Evolutionary conservation across 1,284 basidiomycete species (phyloP).

Genomic region (Ceratobasidium sp.): DNA sequence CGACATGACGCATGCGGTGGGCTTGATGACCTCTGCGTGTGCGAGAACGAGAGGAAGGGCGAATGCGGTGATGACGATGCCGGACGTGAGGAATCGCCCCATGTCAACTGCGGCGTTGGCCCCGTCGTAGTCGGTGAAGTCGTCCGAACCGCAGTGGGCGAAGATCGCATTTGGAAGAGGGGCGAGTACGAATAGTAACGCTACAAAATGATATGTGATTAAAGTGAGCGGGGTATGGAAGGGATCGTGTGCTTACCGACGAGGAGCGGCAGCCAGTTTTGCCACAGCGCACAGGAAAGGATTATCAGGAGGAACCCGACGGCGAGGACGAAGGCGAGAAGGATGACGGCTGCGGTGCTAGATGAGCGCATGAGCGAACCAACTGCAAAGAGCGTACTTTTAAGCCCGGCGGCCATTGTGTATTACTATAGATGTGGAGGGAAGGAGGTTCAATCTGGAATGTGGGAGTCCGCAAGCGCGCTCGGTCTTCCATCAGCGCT

Average conservation of each 20-base stretch:
- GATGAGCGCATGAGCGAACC: background rate
- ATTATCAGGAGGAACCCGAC: conserved; percentile 98
- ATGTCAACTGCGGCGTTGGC: conserved; percentile 77
- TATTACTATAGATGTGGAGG: conserved; percentile 19
- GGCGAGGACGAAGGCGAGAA: conserved; percentile 96
- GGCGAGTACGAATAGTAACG: conserved; percentile 94
- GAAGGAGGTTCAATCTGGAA: conserved; percentile 36
- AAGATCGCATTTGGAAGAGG: conserved; percentile 95
- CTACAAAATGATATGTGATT: conserved; percentile 54
- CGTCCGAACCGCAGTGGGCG: conserved; percentile 86
- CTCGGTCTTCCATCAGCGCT: too few relatives aligned
- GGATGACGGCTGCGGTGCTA: conserved; percentile 79
- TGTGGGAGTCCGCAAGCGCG: conserved; percentile 28
- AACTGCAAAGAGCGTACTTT: conserved; percentile 48
- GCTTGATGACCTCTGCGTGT: conserved; percentile 90
- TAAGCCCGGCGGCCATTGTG: conserved; percentile 50
- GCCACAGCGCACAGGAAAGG: conserved; percentile 95
- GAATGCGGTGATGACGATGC: conserved; percentile 92
- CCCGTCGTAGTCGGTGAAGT: conserved; percentile 80
- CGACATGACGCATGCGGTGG: conserved; percentile 92
- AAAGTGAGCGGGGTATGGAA: conserved; percentile 36
- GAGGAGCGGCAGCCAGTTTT: conserved; percentile 96
- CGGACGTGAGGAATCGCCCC: conserved; percentile 93
- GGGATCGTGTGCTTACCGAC: conserved; percentile 78
- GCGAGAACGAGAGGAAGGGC: conserved; percentile 93